Conservation (phyloP, 2,329 filamentous ascomycete genomes). For the Apiospora sp. region DNA sequence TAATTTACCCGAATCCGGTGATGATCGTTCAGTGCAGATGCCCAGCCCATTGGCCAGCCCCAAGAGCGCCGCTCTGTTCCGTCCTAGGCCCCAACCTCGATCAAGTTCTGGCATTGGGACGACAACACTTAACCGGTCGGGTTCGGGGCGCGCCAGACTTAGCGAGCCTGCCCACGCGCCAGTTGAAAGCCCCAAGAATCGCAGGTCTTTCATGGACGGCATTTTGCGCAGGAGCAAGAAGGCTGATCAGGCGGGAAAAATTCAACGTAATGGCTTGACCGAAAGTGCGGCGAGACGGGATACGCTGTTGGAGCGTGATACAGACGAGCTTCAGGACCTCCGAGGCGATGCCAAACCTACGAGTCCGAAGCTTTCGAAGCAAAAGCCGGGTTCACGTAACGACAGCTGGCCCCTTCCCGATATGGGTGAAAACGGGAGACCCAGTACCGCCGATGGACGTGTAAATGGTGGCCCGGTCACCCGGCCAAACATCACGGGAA, state of each 20-base stretch:
- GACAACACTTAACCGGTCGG: conserved; percentile 37
- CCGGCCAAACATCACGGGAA: conserved; percentile 32
- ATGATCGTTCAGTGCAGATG: conserved; percentile 50
- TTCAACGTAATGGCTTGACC: conserved; percentile 58
- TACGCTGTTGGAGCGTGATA: conserved; percentile 66
- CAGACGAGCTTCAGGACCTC: conserved; percentile 59
- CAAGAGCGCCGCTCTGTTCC: conserved; percentile 33
- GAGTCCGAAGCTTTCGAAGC: conserved; percentile 57
- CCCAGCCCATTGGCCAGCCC: conserved; percentile 39
- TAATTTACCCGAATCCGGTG: conserved; percentile 67
- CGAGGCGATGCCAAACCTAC: conserved; percentile 44
- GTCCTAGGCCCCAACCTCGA: conserved; percentile 30
- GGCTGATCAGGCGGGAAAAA: conserved; percentile 55
- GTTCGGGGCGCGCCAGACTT: conserved; percentile 41
- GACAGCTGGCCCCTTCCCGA: conserved; percentile 60
- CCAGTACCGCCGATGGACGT: conserved; percentile 42
- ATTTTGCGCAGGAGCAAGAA: conserved; percentile 72
- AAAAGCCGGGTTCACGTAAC: conserved; percentile 45
- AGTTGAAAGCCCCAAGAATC: conserved; percentile 44
- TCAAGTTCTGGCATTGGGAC: conserved; percentile 39
- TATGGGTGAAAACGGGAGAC: conserved; percentile 37
- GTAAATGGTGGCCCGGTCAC: conserved; percentile 30
- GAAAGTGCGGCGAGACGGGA: conserved; percentile 70
- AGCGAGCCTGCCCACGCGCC: conserved; percentile 30
- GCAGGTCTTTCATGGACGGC: conserved; percentile 61